Conservation (phyloP, 768 basidiomycete genomes). For the Psilocybe subaeruginosa region DNA sequence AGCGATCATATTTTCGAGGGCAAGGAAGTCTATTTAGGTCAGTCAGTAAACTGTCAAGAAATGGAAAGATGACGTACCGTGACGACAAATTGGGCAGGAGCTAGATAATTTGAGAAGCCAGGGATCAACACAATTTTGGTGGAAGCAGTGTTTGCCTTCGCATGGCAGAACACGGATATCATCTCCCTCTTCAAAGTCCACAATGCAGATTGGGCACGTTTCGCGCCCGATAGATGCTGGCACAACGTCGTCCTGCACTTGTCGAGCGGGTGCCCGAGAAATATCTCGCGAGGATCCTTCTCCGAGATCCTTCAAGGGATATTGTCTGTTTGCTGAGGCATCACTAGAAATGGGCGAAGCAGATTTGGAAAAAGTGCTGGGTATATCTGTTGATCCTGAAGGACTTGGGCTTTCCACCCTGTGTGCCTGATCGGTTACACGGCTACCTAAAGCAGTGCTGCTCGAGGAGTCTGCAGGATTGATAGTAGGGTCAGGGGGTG, state of each 20-base stretch:
- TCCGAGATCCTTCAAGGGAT: slow-evolving; percentile 15
- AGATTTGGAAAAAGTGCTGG: neutral
- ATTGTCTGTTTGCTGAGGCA: neutral
- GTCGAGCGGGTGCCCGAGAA: slow-evolving; percentile 8
- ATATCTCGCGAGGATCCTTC: slow-evolving; percentile 20
- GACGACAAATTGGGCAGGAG: slow-evolving; percentile 90
- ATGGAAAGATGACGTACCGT: slow-evolving; percentile 53
- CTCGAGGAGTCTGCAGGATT: neutral
- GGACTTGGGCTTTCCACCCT: neutral
- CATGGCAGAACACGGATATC: slow-evolving; percentile 90
- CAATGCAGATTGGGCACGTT: slow-evolving; percentile 93
- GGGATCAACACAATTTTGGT: slow-evolving; percentile 88
- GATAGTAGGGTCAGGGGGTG: neutral
- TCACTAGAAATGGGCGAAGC: slow-evolving; percentile 7
- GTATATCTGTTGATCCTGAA: neutral
- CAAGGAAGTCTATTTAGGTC: slow-evolving; percentile 52
- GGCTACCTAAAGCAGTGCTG: neutral
- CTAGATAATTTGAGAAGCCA: slow-evolving; percentile 91
- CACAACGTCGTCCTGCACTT: slow-evolving; percentile 41
- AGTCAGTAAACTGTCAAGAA: neutral
- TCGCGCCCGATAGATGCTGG: slow-evolving; percentile 76
- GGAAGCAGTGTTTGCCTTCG: slow-evolving; percentile 89
- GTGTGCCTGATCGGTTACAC: neutral
- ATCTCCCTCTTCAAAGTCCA: slow-evolving; percentile 94
- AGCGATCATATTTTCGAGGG: slow-evolving; percentile 59